A percentile compares a stretch with the other conserved stretches of the same genome.
Evolutionary conservation across 2,329 filamentous ascomycete species (phyloP).

Genomic region (Gremmenia infestans): DNA sequence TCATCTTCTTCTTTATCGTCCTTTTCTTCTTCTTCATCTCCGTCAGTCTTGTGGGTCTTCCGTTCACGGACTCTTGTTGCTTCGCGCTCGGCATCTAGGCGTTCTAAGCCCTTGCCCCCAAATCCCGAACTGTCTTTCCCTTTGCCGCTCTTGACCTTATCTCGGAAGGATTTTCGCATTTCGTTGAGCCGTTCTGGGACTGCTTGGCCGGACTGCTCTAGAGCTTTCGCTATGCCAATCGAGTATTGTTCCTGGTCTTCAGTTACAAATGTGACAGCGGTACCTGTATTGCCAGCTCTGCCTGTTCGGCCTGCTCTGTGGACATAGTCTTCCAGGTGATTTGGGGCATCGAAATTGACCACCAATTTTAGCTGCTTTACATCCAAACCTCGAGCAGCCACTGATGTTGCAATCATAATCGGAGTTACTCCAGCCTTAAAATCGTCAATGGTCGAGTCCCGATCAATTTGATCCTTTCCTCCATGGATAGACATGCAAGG

Average conservation of each 20-base stretch:
- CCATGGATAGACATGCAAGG: slow-evolving; percentile 92
- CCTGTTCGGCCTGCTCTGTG: slow-evolving; percentile 92
- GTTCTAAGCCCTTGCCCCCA: slow-evolving; percentile 89
- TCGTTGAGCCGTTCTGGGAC: slow-evolving; percentile 66
- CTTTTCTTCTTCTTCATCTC: slow-evolving; percentile 74
- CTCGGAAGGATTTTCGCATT: slow-evolving; percentile 69
- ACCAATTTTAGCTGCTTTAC: slow-evolving; percentile 95
- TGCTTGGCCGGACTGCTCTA: slow-evolving; percentile 77
- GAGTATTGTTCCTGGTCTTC: slow-evolving; percentile 89
- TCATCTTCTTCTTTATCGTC: slow-evolving; percentile 67
- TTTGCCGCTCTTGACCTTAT: slow-evolving; percentile 89
- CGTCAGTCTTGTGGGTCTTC: slow-evolving; percentile 84
- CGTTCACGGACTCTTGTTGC: slow-evolving; percentile 80
- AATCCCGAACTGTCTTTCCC: slow-evolving; percentile 88
- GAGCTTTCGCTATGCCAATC: slow-evolving; percentile 81
- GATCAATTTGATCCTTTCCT: slow-evolving; percentile 88
- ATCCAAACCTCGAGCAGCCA: slow-evolving; percentile 90
- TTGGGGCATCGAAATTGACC: slow-evolving; percentile 91
- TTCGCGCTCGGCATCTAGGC: slow-evolving; percentile 85
- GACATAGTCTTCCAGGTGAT: slow-evolving; percentile 94
- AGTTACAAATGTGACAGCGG: slow-evolving; percentile 89
- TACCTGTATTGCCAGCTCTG: slow-evolving; percentile 88
- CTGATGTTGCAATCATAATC: slow-evolving; percentile 88
- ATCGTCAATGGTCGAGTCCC: slow-evolving; percentile 85
- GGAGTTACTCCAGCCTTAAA: slow-evolving; percentile 90